Percentiles rank a stretch among this genome's conserved stretches.
phyloP scores from a whole-genome alignment of 2,329 filamentous ascomycete genomes.

The Diplodia mutila region DNA sequence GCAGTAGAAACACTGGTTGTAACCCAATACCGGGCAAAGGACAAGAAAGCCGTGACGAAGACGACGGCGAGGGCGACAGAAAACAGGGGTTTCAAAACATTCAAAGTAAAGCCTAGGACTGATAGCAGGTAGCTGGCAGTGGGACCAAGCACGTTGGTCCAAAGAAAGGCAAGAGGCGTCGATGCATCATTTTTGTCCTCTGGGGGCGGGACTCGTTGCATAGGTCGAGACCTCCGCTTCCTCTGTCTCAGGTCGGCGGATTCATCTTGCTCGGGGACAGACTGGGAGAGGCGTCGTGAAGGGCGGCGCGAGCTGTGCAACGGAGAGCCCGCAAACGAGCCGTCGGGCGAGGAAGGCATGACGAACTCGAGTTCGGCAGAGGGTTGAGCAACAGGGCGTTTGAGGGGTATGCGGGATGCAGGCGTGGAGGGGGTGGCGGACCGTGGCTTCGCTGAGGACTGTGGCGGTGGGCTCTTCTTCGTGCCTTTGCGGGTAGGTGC shows the following conservation, averaged over 20 bases:
- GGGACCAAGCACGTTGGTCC: conserved; percentile 40
- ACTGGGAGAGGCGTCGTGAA: not conserved
- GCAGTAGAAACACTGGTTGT: conserved; percentile 44
- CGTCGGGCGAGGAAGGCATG: conserved; percentile 44
- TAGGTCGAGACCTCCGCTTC: conserved; percentile 6
- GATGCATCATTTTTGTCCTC: not conserved
- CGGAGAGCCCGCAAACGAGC: conserved; percentile 32
- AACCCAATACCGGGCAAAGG: conserved; percentile 1
- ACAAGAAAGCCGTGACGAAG: conserved; percentile 45
- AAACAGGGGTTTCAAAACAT: conserved; percentile 66
- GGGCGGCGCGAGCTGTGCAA: not conserved
- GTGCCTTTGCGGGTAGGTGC: not conserved
- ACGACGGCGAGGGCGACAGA: conserved; percentile 65
- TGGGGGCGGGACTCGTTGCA: conserved; percentile 11
- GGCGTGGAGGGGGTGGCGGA: conserved; percentile 22
- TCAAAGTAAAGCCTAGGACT: conserved; percentile 62
- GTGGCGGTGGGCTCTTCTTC: not conserved
- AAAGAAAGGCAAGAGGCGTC: conserved; percentile 33
- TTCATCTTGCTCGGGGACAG: not conserved
- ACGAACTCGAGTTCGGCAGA: conserved; percentile 47
- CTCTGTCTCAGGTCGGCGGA: not conserved
- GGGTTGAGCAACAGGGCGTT: conserved; percentile 24
- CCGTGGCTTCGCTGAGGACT: conserved; percentile 23
- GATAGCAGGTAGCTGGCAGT: conserved; percentile 56
- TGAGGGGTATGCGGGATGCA: conserved; percentile 3